These are phyloP conservation scores for Pittosporum tobira DNA, from an alignment of 129 eudicot species.

Conservation along the genomic window DNA sequence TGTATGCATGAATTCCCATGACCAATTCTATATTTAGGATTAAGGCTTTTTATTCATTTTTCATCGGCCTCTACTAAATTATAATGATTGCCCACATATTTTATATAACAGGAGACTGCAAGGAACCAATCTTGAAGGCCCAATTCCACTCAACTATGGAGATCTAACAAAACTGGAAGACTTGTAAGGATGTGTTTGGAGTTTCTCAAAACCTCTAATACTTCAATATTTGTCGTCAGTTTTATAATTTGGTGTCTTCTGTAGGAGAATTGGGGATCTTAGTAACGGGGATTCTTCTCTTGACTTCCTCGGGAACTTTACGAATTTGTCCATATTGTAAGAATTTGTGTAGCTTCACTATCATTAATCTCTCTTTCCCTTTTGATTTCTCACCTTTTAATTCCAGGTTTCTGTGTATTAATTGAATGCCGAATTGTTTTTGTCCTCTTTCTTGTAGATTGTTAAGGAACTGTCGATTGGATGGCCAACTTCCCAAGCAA, in stretches of 20 bases:
- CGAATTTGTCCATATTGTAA: slow-evolving; percentile 59
- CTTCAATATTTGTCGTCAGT: background rate
- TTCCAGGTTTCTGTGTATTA: background rate
- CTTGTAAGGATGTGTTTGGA: slow-evolving; percentile 37
- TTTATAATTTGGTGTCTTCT: background rate
- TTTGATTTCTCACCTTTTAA: background rate
- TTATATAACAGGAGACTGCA: slow-evolving; percentile 47
- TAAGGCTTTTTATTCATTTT: slow-evolving; percentile 1
- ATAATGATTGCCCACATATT: background rate
- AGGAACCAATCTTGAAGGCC: slow-evolving; percentile 67
- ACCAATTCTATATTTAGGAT: background rate
- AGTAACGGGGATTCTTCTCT: slow-evolving; percentile 44
- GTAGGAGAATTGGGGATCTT: slow-evolving; percentile 67
- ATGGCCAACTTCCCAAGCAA: slow-evolving; percentile 43
- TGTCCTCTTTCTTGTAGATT: slow-evolving; percentile 21
- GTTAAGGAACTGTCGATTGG: slow-evolving; percentile 45
- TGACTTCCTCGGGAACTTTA: slow-evolving; percentile 44
- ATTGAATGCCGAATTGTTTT: background rate
- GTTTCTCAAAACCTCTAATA: slow-evolving; percentile 1
- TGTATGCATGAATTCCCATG: slow-evolving; percentile 28
- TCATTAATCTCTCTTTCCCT: background rate
- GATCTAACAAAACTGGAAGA: slow-evolving; percentile 59
- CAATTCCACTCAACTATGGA: slow-evolving; percentile 53
- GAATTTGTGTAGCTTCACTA: slow-evolving; percentile 9
- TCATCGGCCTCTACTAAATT: background rate